Base-by-base conservation (phyloP, 139 green algal genomes). In the Parachlorella kessleri region DNA sequence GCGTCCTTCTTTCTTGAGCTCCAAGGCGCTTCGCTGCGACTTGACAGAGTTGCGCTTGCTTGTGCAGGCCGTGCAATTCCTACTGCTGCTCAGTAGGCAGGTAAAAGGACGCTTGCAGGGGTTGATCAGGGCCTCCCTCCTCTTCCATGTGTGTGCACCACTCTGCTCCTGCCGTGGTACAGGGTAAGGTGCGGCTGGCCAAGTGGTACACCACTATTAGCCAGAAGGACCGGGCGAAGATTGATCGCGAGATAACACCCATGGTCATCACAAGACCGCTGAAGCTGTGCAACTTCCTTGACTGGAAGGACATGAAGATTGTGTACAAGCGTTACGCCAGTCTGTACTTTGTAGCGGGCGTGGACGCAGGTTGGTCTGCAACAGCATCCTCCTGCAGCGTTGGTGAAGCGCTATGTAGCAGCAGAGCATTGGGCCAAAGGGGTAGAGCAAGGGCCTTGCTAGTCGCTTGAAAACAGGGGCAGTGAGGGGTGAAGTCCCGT, bases 201-300 rank as follows among this genome's bases (percentile, higher is more conserved):
- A 99, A 99, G 86, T 99, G 95, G 95, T 99, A 99, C 81, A 92
- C 86, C 6, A 97, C 93, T 32, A 94, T 97, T 67, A 93, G 79
- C 37, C 93, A 98, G 77, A 99, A 98, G 77, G 96, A 99, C 55
- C 87, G 96, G 6, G 91, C 90, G 6, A 93, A 94, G 40, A 87
- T 97, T 8, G 76, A 90, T 7, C 82, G 89, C 42, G 95, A 99
- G 79, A 90, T 97, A 18, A 94, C 94, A 0, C 86, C 87, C 0
- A 72, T 93, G 48, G 92, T 99, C 28, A 85, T 99, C 8, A 86
- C 86, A 0, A 78, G 96, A 35, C 86, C 87, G 6, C 68, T 94
- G 21, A 98, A 98, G 86, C 86, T 98, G 14, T 99, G 97, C 90
- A 99, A 99, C 80, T 98, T 99, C 76, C 71, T 99, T 1, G 97